These are phyloP conservation scores for Cylindrodendrum hubeiense DNA, from an alignment of 2,329 filamentous ascomycete species.

Conservation along the genomic window DNA sequence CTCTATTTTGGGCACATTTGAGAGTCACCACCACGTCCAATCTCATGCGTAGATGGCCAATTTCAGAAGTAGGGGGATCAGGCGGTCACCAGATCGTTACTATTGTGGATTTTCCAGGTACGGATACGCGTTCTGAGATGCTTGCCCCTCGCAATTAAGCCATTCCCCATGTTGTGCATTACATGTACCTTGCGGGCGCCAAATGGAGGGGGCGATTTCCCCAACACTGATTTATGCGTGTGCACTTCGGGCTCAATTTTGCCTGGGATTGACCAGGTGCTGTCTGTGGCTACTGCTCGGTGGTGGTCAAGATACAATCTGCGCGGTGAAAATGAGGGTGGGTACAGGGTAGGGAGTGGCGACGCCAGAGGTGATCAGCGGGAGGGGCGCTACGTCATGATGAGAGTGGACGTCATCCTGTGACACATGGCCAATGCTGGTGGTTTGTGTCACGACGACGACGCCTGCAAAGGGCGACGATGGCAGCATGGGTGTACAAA, in stretches of 20 bases:
- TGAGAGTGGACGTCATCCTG: constrained; percentile 40
- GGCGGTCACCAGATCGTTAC: constrained; percentile 6
- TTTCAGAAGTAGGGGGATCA: constrained; percentile 6
- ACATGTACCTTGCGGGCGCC: not conserved
- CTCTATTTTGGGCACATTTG: constrained; percentile 22
- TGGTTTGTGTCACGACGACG: constrained; percentile 28
- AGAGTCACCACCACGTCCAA: constrained; percentile 10
- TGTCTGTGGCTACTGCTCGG: constrained; percentile 27
- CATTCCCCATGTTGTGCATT: not conserved
- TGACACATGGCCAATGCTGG: constrained; percentile 23
- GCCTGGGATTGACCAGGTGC: constrained; percentile 6
- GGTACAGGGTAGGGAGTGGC: constrained; percentile 41
- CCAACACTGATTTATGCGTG: not conserved
- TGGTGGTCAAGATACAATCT: constrained; percentile 39
- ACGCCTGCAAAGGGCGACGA: constrained; percentile 18
- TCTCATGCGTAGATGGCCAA: not conserved
- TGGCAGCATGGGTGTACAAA: constrained; percentile 19
- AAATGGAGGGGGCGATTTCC: not conserved
- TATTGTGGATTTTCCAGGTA: not conserved
- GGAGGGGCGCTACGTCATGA: constrained; percentile 37
- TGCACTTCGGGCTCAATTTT: not conserved
- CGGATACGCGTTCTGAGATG: not conserved
- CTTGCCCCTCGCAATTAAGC: not conserved
- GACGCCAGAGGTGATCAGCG: constrained; percentile 37
- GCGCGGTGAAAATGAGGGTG: constrained; percentile 32